Conservation (phyloP, 2,329 filamentous ascomycete species). For the Thielaviopsis euricoi region DNA sequence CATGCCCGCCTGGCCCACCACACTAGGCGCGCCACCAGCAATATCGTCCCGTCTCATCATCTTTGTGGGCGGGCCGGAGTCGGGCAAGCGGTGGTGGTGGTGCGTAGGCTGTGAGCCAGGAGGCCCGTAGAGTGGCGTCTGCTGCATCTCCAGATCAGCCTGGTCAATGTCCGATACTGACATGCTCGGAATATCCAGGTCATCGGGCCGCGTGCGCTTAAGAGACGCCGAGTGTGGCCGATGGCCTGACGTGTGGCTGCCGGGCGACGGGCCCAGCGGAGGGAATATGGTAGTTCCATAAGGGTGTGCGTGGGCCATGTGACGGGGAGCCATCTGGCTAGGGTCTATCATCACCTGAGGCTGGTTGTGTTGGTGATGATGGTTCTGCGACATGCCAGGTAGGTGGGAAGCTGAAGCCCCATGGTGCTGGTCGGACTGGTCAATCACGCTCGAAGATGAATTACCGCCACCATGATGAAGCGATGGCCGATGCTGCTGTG, state of each 20-base stretch:
- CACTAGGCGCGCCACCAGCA: slow-evolving; percentile 52
- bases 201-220: slow-evolving; percentile 41
- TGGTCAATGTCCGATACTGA: slow-evolving; percentile 33
- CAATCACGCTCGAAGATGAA: slow-evolving; percentile 28
- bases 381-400: slow-evolving; percentile 23
- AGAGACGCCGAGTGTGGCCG: slow-evolving; percentile 18
- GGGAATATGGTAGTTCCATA: slow-evolving; percentile 36
- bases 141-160: slow-evolving; percentile 38
- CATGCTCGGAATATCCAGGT: slow-evolving; percentile 36
- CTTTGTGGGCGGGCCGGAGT: slow-evolving; percentile 53
- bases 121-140: slow-evolving; percentile 25
- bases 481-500: slow-evolving; percentile 11
- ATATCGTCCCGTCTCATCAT: slow-evolving; percentile 42
- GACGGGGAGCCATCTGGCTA: slow-evolving; percentile 28
- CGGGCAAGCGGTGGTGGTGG: slow-evolving; percentile 67
- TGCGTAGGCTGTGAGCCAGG: slow-evolving; percentile 40
- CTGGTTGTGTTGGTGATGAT: slow-evolving; percentile 31
- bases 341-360: slow-evolving; percentile 41
- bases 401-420: slow-evolving; percentile 19
- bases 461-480: slow-evolving; percentile 27
- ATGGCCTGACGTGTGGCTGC: slow-evolving; percentile 17
- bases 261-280: slow-evolving; percentile 33
- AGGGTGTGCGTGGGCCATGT: slow-evolving; percentile 31
- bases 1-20: slow-evolving; percentile 79
- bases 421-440: slow-evolving; percentile 24